phyloP scores from a whole-genome alignment of 306 rosid species.

The Medicago arabica region DNA sequence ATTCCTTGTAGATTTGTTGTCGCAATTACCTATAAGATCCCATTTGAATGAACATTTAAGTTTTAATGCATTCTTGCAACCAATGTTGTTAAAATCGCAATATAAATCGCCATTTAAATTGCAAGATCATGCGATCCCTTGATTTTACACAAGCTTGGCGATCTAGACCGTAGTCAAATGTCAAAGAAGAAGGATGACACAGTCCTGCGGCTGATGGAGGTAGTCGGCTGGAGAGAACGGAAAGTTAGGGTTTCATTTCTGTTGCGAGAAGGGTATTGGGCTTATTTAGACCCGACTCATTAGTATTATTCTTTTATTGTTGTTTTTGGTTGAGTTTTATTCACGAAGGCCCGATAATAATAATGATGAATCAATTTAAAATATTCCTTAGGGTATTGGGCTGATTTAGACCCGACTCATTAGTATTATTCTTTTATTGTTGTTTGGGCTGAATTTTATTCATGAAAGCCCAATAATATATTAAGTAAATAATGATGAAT shows the following conservation, averaged over 20 bases:
- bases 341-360: too few species aligned
- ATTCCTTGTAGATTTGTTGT: conserved; percentile 9
- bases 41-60: conserved; percentile 3
- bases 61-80: background rate
- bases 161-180: background rate
- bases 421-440: too few species aligned
- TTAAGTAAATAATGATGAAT: too few species aligned
- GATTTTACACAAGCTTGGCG: background rate
- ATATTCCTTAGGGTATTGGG: too few species aligned
- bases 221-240: background rate
- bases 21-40: background rate
- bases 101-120: too few species aligned
- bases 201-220: background rate
- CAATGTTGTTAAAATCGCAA: background rate
- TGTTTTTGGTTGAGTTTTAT: too few species aligned
- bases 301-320: too few species aligned
- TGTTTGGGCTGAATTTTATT: too few species aligned
- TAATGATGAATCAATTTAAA: too few species aligned
- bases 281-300: too few species aligned
- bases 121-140: background rate
- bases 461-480: too few species aligned
- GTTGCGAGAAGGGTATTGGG: background rate
- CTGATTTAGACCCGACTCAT: too few species aligned
- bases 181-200: background rate
- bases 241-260: background rate